Conservation (phyloP, 2,329 filamentous ascomycete genomes). For the Cercospora canescens region DNA sequence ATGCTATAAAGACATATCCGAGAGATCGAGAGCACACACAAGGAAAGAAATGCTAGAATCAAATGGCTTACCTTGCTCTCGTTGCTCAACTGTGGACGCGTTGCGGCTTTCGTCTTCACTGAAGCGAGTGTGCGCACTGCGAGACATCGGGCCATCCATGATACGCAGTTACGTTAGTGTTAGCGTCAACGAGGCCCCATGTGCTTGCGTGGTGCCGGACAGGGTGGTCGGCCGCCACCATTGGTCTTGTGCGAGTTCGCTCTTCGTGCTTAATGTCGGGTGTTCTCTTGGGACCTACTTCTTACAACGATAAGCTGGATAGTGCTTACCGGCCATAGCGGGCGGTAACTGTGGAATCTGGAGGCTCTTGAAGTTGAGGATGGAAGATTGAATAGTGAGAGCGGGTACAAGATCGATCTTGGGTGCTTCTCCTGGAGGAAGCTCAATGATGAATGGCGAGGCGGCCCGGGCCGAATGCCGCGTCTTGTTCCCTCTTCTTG, state of each 20-base stretch:
- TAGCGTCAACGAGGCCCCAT: background rate
- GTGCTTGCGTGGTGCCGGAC: background rate
- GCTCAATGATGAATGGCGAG: background rate
- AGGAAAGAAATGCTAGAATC: background rate
- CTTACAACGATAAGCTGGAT: background rate
- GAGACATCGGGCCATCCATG: background rate
- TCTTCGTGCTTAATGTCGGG: background rate
- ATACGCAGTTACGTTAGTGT: background rate
- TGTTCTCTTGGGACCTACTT: background rate
- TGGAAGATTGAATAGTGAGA: background rate
- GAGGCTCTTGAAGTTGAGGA: background rate
- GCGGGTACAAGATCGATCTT: background rate
- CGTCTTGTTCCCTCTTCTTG: background rate
- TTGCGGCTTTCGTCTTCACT: background rate
- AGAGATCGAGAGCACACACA: background rate
- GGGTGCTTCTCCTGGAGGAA: background rate
- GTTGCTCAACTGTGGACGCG: background rate
- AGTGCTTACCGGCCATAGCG: background rate
- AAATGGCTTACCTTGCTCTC: background rate
- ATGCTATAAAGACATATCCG: background rate
- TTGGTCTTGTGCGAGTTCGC: background rate
- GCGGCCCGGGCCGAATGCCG: background rate
- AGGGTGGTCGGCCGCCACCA: background rate
- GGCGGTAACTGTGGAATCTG: background rate
- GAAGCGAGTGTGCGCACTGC: background rate